Evolutionary conservation across 1,284 basidiomycete species (phyloP).

Genomic region (Sporisorium sorghi): DNA sequence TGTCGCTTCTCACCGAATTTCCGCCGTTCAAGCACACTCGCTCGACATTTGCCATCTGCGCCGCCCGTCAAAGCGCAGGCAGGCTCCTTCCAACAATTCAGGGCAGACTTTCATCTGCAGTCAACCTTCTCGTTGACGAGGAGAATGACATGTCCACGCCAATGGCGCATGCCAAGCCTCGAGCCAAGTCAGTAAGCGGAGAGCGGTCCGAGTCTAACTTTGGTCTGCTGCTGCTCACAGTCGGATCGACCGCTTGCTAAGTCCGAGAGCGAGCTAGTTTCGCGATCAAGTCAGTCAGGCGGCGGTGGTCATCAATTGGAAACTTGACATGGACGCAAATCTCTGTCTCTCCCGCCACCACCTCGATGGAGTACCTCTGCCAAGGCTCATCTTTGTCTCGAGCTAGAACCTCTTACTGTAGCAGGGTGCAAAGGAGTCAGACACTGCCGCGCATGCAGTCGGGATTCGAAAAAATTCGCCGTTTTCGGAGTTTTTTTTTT

Average conservation of each 20-base stretch:
- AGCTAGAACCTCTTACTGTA: not conserved
- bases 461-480: constrained; percentile 28
- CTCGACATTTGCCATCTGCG: not conserved
- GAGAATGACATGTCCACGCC: not conserved
- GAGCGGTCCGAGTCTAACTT: not conserved
- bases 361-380: not conserved
- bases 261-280: not conserved
- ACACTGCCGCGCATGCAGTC: not conserved
- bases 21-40: constrained; percentile 13
- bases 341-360: not conserved
- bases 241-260: not conserved
- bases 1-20: constrained; percentile 21
- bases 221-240: not conserved
- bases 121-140: not conserved
- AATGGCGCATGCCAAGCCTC: constrained; percentile 3
- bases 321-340: not conserved
- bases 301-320: too few species aligned
- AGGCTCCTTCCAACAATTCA: not conserved
- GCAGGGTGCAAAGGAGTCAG: not conserved
- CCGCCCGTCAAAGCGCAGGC: not conserved
- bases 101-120: not conserved
- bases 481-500: constrained; percentile 23
- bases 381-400: not conserved
- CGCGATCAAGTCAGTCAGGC: not conserved
- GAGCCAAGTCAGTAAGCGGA: constrained; percentile 4